These are phyloP conservation scores for Populus pruinosa DNA, from an alignment of 345 rosid genomes.

Conservation along the genomic window DNA sequence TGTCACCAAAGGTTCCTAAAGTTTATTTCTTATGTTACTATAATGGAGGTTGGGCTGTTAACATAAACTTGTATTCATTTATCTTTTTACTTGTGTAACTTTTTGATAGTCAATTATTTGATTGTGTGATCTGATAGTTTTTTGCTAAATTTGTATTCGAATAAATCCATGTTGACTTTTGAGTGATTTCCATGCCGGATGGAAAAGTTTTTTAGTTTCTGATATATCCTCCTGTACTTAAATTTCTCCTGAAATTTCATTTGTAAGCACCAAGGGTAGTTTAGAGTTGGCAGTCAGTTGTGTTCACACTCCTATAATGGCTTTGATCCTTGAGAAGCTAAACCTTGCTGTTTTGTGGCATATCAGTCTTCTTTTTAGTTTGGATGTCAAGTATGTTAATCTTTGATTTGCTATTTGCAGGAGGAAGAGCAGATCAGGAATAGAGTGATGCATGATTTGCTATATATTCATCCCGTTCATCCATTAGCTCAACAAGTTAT, in stretches of 20 bases:
- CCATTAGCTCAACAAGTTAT: slow-evolving; percentile 53
- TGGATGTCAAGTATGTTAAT: slow-evolving; percentile 9
- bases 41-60: neutral
- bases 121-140: neutral
- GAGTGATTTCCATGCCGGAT: neutral
- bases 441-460: slow-evolving; percentile 83
- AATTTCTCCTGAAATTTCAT: neutral
- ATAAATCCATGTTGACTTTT: neutral
- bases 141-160: neutral
- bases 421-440: slow-evolving; percentile 75
- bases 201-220: neutral
- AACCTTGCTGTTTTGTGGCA: neutral
- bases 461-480: slow-evolving; percentile 64
- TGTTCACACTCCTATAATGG: neutral
- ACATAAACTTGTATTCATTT: neutral
- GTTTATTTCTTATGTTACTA: neutral
- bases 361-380: neutral
- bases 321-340: neutral
- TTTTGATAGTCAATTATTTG: neutral
- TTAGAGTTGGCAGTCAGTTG: neutral
- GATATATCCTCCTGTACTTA: neutral
- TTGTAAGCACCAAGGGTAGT: neutral
- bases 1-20: neutral
- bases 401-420: slow-evolving; percentile 33
- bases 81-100: neutral